Conservation (phyloP, 495 filamentous ascomycete species). For the Penicillium dipodomyicola region DNA sequence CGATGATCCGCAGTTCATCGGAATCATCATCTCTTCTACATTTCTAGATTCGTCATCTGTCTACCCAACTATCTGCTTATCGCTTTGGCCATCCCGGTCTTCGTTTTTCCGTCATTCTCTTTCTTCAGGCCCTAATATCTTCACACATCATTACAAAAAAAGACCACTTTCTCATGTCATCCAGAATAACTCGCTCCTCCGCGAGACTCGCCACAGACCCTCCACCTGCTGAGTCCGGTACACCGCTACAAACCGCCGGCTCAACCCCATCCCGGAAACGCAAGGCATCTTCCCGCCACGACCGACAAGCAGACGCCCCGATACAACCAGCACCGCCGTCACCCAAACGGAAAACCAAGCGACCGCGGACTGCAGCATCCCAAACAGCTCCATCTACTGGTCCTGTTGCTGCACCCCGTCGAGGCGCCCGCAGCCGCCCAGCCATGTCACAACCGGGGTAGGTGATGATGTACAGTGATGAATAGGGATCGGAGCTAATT, state of each 20-base stretch:
- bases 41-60: conserved; percentile 9
- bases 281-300: conserved; percentile 49
- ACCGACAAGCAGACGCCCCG: conserved; percentile 38
- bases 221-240: conserved; percentile 39
- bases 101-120: conserved; percentile 8
- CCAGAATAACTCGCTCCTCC: conserved; percentile 78
- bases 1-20: neutral
- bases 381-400: conserved; percentile 44
- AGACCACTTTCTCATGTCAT: conserved; percentile 66
- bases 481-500: conserved; percentile 2
- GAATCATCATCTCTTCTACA: conserved; percentile 4
- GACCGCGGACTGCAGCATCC: conserved; percentile 41
- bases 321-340: conserved; percentile 42
- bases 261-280: conserved; percentile 54
- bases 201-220: conserved; percentile 71
- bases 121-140: conserved; percentile 4
- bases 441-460: conserved; percentile 85
- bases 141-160: conserved; percentile 16
- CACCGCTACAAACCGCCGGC: conserved; percentile 36
- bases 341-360: conserved; percentile 45
- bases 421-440: conserved; percentile 61
- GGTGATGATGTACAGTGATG: conserved; percentile 20
- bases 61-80: conserved; percentile 12
- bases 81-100: conserved; percentile 14
- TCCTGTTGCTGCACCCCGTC: conserved; percentile 48